Evolutionary conservation across 2,329 filamentous ascomycete species (phyloP).

Genomic region (Penicillium rolfsii): DNA sequence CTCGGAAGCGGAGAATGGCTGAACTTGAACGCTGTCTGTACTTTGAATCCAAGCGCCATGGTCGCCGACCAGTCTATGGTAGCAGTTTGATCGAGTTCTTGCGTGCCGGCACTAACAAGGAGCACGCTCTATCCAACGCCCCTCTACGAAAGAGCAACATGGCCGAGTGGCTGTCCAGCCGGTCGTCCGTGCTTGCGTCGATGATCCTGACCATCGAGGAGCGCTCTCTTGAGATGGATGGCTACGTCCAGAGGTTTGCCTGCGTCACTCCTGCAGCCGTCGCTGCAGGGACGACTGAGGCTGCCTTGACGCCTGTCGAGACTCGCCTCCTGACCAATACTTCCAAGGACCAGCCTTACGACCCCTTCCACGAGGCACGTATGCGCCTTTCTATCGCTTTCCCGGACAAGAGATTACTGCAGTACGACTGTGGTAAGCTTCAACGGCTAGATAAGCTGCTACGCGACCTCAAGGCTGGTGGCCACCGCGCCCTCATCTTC

Average conservation of each 20-base stretch:
- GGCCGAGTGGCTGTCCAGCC: slow-evolving; percentile 75
- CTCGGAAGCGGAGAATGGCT: slow-evolving; percentile 70
- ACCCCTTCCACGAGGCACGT: slow-evolving; percentile 91
- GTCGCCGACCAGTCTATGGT: slow-evolving; percentile 80
- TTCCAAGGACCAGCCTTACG: slow-evolving; percentile 61
- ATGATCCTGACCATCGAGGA: slow-evolving; percentile 76
- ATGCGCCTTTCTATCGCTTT: slow-evolving; percentile 95
- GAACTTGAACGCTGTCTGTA: slow-evolving; percentile 81
- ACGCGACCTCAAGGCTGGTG: slow-evolving; percentile 81
- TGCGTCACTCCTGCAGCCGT: slow-evolving; percentile 90
- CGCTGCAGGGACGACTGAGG: slow-evolving; percentile 72
- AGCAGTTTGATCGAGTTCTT: slow-evolving; percentile 75
- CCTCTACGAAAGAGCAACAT: slow-evolving; percentile 65
- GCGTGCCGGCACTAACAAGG: slow-evolving; percentile 64
- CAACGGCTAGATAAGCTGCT: slow-evolving; percentile 86
- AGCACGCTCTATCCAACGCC: slow-evolving; percentile 62
- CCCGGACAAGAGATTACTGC: slow-evolving; percentile 90
- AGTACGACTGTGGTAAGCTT: slow-evolving; percentile 97
- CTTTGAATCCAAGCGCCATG: slow-evolving; percentile 77
- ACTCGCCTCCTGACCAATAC: slow-evolving; percentile 50
- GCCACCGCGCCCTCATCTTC: slow-evolving; percentile 94
- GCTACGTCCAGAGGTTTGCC: slow-evolving; percentile 80
- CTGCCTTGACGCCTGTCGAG: slow-evolving; percentile 67
- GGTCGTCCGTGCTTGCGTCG: slow-evolving; percentile 56
- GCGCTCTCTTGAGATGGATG: slow-evolving; percentile 72